phyloP scores from a whole-genome alignment of 2,329 filamentous ascomycete genomes.

The Pseudogymnoascus sp. region DNA sequence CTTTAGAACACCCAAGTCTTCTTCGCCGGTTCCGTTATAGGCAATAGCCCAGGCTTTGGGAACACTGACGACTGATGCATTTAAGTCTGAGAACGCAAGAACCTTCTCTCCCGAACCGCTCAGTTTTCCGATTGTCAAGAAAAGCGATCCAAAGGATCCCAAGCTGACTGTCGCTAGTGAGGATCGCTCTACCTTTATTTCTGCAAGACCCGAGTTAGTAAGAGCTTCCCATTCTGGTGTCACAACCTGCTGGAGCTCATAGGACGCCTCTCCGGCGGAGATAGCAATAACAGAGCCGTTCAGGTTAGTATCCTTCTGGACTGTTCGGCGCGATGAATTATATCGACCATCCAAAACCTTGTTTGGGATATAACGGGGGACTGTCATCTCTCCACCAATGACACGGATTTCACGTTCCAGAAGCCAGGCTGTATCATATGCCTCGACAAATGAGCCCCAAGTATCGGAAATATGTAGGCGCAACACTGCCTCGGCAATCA shows the following conservation, averaged over 20 bases:
- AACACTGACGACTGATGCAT: slow-evolving; percentile 8
- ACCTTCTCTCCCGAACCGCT: slow-evolving; percentile 9
- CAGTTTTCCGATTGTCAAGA: slow-evolving; percentile 8
- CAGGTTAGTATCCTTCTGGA: neutral
- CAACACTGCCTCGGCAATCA: slow-evolving; percentile 10
- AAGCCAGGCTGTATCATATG: slow-evolving; percentile 12
- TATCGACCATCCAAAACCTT: slow-evolving; percentile 3
- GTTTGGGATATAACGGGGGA: slow-evolving; percentile 4
- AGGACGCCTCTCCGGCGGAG: neutral
- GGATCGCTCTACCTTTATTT: slow-evolving; percentile 6
- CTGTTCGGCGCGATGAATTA: slow-evolving; percentile 10
- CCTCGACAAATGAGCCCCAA: neutral
- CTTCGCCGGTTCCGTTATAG: neutral
- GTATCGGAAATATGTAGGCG: slow-evolving; percentile 7
- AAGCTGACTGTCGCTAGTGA: slow-evolving; percentile 3
- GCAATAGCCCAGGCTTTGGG: slow-evolving; percentile 8
- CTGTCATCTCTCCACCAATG: neutral
- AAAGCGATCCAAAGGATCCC: slow-evolving; percentile 10
- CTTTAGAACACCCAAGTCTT: slow-evolving; percentile 3
- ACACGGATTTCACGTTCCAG: slow-evolving; percentile 11
- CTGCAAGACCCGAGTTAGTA: neutral
- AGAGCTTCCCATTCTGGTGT: neutral
- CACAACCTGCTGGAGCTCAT: slow-evolving; percentile 3
- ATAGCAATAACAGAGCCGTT: neutral
- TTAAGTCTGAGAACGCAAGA: slow-evolving; percentile 10